Conservation (phyloP, 2,329 filamentous ascomycete species). For the Aspergillus pseudoviridinutans region DNA sequence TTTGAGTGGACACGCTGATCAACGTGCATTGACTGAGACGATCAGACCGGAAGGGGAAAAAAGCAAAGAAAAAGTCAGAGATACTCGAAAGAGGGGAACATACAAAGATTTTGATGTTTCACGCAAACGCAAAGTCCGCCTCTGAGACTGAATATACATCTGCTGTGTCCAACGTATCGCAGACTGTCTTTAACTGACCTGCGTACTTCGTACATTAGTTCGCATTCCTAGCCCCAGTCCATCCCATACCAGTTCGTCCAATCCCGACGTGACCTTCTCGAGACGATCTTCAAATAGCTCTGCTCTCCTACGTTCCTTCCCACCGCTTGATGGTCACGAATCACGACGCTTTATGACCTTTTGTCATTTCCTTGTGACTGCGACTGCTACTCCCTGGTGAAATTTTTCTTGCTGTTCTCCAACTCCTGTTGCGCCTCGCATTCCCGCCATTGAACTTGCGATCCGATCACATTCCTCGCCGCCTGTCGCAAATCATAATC, state of each 20-base stretch:
- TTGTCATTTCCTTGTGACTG: conserved; percentile 7
- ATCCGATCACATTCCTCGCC: not conserved
- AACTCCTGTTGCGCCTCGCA: not conserved
- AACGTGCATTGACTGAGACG: not conserved
- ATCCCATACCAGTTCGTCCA: conserved; percentile 16
- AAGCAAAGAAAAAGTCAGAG: not conserved
- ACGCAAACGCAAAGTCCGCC: not conserved
- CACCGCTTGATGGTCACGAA: conserved; percentile 17
- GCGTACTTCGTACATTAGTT: conserved; percentile 11
- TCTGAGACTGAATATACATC: not conserved
- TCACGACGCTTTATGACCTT: conserved; percentile 14
- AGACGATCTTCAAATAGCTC: conserved; percentile 12
- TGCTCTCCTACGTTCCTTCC: conserved; percentile 13
- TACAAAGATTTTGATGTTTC: not conserved
- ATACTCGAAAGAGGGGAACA: not conserved
- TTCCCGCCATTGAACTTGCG: not conserved
- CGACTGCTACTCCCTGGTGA: conserved; percentile 10
- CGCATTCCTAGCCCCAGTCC: conserved; percentile 17
- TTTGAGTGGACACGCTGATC: conserved; percentile 8
- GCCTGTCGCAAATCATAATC: not conserved
- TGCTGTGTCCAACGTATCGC: not conserved
- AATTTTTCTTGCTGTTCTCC: conserved; percentile 1
- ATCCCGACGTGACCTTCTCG: conserved; percentile 6
- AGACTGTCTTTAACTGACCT: not conserved
- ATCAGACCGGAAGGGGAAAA: not conserved